Evolutionary conservation across 225 moss, liverwort and hornwort genomes (phyloP).

Genomic region (Rhytidiadelphus loreus): DNA sequence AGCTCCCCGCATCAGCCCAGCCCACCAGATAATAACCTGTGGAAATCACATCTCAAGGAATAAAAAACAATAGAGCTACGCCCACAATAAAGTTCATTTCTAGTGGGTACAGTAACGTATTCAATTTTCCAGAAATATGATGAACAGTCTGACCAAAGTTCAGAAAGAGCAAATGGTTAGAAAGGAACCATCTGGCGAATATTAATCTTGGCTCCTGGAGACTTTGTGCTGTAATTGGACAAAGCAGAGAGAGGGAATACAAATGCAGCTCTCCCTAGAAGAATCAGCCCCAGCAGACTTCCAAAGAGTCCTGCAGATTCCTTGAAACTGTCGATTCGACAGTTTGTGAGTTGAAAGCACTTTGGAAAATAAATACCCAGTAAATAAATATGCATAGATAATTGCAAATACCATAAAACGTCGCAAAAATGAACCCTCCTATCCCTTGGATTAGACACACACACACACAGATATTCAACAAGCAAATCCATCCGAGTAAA

Average conservation of each 20-base stretch:
- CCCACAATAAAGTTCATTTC: background rate
- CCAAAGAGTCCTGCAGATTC: slow-evolving; percentile 47
- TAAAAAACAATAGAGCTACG: background rate
- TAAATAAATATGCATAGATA: background rate
- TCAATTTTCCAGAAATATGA: background rate
- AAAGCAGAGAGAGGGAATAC: slow-evolving; percentile 80
- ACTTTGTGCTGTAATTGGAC: slow-evolving; percentile 57
- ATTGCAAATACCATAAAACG: background rate
- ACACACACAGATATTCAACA: background rate
- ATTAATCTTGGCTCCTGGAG: slow-evolving; percentile 38
- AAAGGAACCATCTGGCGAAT: slow-evolving; percentile 48
- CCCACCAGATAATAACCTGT: slow-evolving; percentile 83
- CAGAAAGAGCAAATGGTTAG: background rate
- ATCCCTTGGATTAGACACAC: background rate
- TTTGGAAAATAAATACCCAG: background rate
- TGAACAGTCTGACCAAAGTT: background rate
- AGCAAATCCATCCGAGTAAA: background rate
- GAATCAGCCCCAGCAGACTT: slow-evolving; percentile 38
- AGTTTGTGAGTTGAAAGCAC: background rate
- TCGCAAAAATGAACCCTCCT: background rate
- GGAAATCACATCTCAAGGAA: background rate
- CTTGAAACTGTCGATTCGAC: slow-evolving; percentile 3
- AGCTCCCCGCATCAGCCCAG: slow-evolving; percentile 91
- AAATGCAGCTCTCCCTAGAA: slow-evolving; percentile 77
- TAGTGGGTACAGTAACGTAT: background rate